Evolutionary conservation across 2,329 filamentous ascomycete species (phyloP), one percentile per base, ranked within the genome.

Genomic region (Chaetomiaceae sp.): DNA sequence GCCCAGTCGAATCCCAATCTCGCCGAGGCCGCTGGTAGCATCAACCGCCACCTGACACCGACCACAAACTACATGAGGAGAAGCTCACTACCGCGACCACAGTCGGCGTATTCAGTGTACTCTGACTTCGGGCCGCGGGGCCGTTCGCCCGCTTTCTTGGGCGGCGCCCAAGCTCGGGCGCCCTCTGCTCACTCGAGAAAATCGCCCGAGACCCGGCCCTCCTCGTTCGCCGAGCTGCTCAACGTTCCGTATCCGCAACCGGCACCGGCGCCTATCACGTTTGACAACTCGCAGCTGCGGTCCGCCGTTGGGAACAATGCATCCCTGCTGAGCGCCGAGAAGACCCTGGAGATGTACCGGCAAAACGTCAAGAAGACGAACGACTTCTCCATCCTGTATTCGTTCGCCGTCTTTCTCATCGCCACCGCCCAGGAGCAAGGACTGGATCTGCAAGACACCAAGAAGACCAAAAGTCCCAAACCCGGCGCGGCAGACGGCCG

Each of bases 281-380:
- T 95, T 49, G 87, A 94, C 65, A 96, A 97, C 62, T 81, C 85
- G 10, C 78, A 85, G 52, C 71, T 98, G 39, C 84, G 88, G 50
- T 81, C 76, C 46, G 83, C 79, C 14, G 83, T 98, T 19, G 93
- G 93, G 36, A 85, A 81, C 61, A 95, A 95, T 69, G 91, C 91
- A 3, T 95, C 90, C 17, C 75, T 98, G 11, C 77, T 98, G 24
- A 90, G 88, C 60, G 84, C 88, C 27, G 87, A 91, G 62, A 90
- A 97, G 68, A 98, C 93, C 2, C 78, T 98, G 39, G 90, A 97
- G 45, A 96, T 97, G 91, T 98, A 98, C 65, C 80, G 91, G 36
- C 84, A 85, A 45, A 98, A 97, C 61, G 88, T 96, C 48, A 97
- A 96, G 71, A 98, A 98, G 72, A 95, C 93, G 3, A 93, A 86